Conservation (phyloP, 306 rosid genomes). For the Cyclanthera cordifolia region DNA sequence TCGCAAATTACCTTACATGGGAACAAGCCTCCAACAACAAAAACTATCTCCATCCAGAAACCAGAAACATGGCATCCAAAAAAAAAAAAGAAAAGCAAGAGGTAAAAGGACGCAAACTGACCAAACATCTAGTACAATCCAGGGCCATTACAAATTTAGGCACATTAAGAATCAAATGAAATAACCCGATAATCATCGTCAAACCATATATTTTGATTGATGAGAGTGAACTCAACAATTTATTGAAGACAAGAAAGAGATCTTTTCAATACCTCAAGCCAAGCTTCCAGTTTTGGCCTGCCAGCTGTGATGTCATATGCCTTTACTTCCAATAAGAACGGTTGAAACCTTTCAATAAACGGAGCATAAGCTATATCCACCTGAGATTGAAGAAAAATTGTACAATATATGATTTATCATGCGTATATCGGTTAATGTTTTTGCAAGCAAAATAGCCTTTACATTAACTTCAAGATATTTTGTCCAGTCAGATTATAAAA, state of each 20-base stretch:
- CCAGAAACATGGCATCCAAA: too few species aligned
- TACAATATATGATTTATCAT: not conserved
- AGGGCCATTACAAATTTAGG: too few species aligned
- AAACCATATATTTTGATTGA: not conserved
- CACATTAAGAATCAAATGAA: too few species aligned
- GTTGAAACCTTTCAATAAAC: conserved; percentile 65
- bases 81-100: too few species aligned
- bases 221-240: not conserved
- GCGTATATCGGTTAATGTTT: not conserved
- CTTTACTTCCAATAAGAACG: conserved; percentile 43
- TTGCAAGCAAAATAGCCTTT: not conserved
- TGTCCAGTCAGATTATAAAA: too few species aligned
- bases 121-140: too few species aligned
- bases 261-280: conserved; percentile 44
- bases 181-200: too few species aligned
- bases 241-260: not conserved
- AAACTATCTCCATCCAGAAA: too few species aligned
- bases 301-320: conserved; percentile 48
- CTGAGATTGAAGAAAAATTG: conserved; percentile 25
- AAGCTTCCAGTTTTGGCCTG: conserved; percentile 55
- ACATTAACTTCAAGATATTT: not conserved
- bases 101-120: too few species aligned
- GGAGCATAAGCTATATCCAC: conserved; percentile 86
- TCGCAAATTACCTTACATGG: too few species aligned
- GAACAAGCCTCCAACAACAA: too few species aligned